Evolutionary conservation across 371 early-diverging fungal genomes (phyloP), one percentile per base, ranked within the genome.

Genomic region (Rhizomucor miehei): DNA sequence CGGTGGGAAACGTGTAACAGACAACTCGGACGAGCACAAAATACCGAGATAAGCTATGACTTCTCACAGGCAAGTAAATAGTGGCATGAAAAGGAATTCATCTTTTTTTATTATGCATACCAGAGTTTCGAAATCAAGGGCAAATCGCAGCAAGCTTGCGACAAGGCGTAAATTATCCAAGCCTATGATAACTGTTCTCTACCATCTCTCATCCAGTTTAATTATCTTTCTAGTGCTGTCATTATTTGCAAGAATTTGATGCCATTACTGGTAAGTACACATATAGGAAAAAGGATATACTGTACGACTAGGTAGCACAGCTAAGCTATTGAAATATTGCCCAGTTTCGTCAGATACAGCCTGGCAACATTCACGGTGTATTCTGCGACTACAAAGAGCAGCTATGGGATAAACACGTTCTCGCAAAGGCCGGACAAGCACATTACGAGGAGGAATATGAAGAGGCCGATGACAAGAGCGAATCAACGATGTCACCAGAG

Each of bases 51-150:
- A 2, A 51, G 21, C 1, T 51, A 39, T 25, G 24, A 51, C 21
- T 38, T 40, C 2, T 14, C 13, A 0, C 52, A 51, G 41, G 52
- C 41, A 24, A 16, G 52, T 16, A 16, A 12, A 37, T 9, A 3
- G 20, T 43, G n/a, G n/a, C n/a, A n/a, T n/a, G n/a, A n/a, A n/a
- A n/a, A n/a, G n/a, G n/a, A n/a, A n/a, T n/a, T n/a, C n/a, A n/a
- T n/a, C n/a, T n/a, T n/a, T n/a, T n/a, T n/a, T n/a, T 25, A 45
- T 53, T 11, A 48, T 34, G 17, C 29, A 14, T 25, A 5, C 1
- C 25, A 53, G 54, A 44, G 8, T 25, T 53, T 53, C 24, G 46
- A 46, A 14, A 37, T 53, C 14, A 53, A 44, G 36, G 54, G 40
- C 1, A 44, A 45, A 9, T 45, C 54, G 12, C 25, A 43, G 25